Conservation (phyloP, 1,284 basidiomycete genomes). For the Inonotus obliquus region DNA sequence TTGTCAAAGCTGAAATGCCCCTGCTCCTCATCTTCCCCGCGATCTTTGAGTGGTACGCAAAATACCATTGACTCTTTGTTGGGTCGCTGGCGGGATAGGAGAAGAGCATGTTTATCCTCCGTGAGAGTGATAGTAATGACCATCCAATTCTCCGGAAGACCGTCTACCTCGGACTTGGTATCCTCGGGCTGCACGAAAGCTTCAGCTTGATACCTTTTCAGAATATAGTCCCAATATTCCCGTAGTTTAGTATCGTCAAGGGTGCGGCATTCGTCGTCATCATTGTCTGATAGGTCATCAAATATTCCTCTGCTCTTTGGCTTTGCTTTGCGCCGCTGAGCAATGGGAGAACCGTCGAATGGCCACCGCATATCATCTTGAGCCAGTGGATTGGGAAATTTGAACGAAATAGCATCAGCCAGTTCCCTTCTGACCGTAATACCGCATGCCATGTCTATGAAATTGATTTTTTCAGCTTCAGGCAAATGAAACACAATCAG, state of each 20-base stretch:
- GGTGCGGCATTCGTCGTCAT: conserved; percentile 29
- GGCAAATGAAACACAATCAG: neutral
- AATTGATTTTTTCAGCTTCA: neutral
- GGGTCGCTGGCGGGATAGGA: conserved; percentile 76
- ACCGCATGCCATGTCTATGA: conserved; percentile 59
- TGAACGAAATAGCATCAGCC: conserved; percentile 63
- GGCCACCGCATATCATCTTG: conserved; percentile 71
- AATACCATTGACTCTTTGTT: conserved; percentile 71
- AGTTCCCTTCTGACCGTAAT: conserved; percentile 80
- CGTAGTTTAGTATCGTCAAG: conserved; percentile 35
- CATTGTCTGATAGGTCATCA: conserved; percentile 34
- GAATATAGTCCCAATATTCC: conserved; percentile 60
- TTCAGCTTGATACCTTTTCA: conserved; percentile 47
- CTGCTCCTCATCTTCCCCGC: conserved; percentile 77
- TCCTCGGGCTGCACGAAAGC: conserved; percentile 36
- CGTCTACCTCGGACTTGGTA: conserved; percentile 35
- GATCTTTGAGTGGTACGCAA: conserved; percentile 82
- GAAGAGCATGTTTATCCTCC: conserved; percentile 77
- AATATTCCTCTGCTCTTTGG: conserved; percentile 25
- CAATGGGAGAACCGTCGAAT: conserved; percentile 30
- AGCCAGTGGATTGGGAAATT: conserved; percentile 43
- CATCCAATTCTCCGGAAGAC: conserved; percentile 79
- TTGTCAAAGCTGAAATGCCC: conserved; percentile 71
- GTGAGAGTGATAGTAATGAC: conserved; percentile 82
- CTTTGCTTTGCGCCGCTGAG: conserved; percentile 25